Percentiles rank a stretch among this genome's conserved stretches.
These are phyloP conservation scores for Leccinum truebloodii DNA, from an alignment of 768 basidiomycete species.

Conservation along the genomic window DNA sequence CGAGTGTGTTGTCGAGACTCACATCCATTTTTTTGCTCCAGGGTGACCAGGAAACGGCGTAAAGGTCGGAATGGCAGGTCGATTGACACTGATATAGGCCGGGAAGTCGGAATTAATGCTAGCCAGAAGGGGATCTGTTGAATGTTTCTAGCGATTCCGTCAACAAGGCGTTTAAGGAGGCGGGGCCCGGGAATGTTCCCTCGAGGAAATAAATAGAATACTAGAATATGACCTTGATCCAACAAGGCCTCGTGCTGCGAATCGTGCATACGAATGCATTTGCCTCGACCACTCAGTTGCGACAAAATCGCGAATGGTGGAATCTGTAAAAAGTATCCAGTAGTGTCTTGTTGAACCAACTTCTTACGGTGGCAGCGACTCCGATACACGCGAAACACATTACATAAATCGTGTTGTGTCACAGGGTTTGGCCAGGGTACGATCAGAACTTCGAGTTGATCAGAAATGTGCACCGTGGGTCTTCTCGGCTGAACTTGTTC, in stretches of 20 bases:
- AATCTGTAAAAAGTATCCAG: neutral
- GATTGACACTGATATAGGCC: conserved; percentile 13
- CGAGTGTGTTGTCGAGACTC: conserved; percentile 51
- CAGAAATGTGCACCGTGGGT: neutral
- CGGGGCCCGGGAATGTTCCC: neutral
- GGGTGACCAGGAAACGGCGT: conserved; percentile 1
- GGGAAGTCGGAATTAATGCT: conserved; percentile 4
- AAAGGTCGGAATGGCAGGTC: neutral
- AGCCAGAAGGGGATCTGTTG: conserved; percentile 8
- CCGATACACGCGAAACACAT: neutral
- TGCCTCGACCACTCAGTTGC: neutral
- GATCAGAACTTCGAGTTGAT: too few relatives aligned
- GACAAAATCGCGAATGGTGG: neutral
- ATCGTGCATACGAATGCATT: neutral
- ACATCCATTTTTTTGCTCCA: conserved; percentile 20
- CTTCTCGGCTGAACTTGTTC: neutral
- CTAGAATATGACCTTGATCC: neutral
- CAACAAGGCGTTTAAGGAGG: neutral
- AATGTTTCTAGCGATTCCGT: conserved; percentile 1
- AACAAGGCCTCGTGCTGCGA: neutral
- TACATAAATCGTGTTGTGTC: neutral
- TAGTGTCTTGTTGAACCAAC: neutral
- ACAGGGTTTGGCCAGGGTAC: neutral
- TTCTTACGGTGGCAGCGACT: neutral
- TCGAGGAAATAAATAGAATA: neutral